These are phyloP conservation scores for Russula ochroleuca DNA, from an alignment of 768 basidiomycete species.

Conservation along the genomic window DNA sequence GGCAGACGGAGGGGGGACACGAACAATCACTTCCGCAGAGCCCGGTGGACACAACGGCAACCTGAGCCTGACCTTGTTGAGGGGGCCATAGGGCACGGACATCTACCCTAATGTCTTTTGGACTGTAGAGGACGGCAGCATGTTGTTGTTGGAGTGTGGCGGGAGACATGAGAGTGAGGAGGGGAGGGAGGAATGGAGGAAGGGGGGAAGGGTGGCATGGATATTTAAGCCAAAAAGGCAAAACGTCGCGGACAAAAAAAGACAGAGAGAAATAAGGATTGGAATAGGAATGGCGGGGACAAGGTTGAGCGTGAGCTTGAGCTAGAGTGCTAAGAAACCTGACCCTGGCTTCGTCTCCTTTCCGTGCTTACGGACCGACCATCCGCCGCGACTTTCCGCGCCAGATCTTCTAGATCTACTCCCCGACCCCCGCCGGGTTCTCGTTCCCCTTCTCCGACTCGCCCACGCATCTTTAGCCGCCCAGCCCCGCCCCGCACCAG, in stretches of 20 bases:
- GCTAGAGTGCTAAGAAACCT: not conserved
- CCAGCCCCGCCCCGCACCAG: not conserved
- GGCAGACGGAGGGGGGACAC: slow-evolving; percentile 34
- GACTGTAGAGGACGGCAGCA: slow-evolving; percentile 79
- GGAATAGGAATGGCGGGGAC: slow-evolving; percentile 11
- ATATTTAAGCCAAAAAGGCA: slow-evolving; percentile 30
- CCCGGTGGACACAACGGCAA: slow-evolving; percentile 77
- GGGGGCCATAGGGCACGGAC: slow-evolving; percentile 71
- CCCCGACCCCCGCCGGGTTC: not conserved
- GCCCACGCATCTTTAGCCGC: slow-evolving; percentile 2
- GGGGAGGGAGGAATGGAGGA: slow-evolving; percentile 28
- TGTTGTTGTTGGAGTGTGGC: slow-evolving; percentile 51
- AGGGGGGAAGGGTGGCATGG: slow-evolving; percentile 25
- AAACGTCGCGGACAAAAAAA: slow-evolving; percentile 34
- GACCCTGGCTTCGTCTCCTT: slow-evolving; percentile 1
- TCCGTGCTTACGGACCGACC: slow-evolving; percentile 15
- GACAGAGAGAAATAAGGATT: not conserved
- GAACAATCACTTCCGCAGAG: slow-evolving; percentile 83
- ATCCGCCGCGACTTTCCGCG: slow-evolving; percentile 18
- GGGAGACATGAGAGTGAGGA: slow-evolving; percentile 39
- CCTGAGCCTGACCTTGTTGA: slow-evolving; percentile 66
- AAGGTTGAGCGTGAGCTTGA: slow-evolving; percentile 2
- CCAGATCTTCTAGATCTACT: slow-evolving; percentile 9
- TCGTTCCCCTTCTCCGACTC: slow-evolving; percentile 15
- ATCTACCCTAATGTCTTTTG: slow-evolving; percentile 78